Evolutionary conservation across 1,284 basidiomycete genomes (phyloP), one percentile per base, ranked within the genome.

Genomic region (Ceratobasidium sp.): DNA sequence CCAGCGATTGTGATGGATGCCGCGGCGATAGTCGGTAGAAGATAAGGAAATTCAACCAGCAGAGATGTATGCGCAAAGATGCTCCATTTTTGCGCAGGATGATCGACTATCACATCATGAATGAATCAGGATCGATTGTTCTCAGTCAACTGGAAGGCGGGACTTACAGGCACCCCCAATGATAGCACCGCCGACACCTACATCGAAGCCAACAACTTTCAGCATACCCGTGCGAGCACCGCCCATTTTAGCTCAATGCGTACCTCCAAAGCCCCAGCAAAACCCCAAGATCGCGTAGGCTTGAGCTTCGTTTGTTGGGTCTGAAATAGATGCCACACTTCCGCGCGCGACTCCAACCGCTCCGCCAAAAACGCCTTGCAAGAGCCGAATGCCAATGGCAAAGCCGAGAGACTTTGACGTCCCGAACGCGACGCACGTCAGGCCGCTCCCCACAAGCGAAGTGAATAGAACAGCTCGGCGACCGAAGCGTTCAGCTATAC

Each of bases 271-370:
- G 74, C 96, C 96, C 96, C 96, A 98, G 76, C 91, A 94, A 81
- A 97, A 97, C 89, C 95, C 96, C 64, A 98, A 85, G 75, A 96
- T 93, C 55, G 94, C 95, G 79, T 97, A 97, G 14, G 96, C 96
- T 76, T 94, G 87, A 39, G 93, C 93, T 80, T 97, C 96, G 80
- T 98, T 98, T 70, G 89, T 93, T 48, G 88, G 82, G 81, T 97
- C 94, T 0, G 97, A 96, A 72, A 99, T 87, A 74, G 92, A 91
- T 21, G 93, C 84, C 53, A 99, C 91, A 12, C 92, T 93, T 28
- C 96, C 94, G 77, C 96, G 87, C 50, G 94, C 94, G n/a, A 97
- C 96, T 34, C 95, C 96, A 46, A 97, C 92, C 18, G 94, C 93
- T 18, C 97, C 97, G 9, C 93, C 95, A 79, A 98, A 99, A 53